Evolutionary conservation across 306 rosid genomes (phyloP).

Genomic region (Canavalia gladiata): DNA sequence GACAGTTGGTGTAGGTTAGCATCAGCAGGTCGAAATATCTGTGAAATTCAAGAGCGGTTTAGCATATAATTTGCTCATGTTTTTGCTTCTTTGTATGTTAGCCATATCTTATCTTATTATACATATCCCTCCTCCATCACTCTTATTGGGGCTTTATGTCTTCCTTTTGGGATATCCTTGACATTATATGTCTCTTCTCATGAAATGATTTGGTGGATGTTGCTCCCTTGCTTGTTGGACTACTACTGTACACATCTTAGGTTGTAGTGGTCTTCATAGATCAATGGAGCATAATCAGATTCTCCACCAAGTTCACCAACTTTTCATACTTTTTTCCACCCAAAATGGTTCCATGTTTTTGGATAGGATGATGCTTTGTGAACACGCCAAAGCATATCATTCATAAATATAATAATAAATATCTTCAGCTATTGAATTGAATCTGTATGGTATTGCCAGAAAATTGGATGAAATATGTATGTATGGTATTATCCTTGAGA

Average conservation of each 20-base stretch:
- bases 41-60: slow-evolving; percentile 59
- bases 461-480: not conserved
- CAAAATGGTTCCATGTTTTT: not conserved
- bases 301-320: slow-evolving; percentile 11
- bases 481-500: no score
- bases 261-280: not conserved
- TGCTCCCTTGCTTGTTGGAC: not conserved
- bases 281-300: not conserved
- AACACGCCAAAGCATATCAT: not conserved
- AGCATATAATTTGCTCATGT: slow-evolving; percentile 49
- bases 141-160: not conserved
- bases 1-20: slow-evolving; percentile 78
- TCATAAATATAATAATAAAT: not conserved
- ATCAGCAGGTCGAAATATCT: slow-evolving; percentile 62
- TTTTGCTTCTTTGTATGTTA: slow-evolving; percentile 42
- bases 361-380: not conserved
- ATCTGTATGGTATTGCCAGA: not conserved
- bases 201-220: not conserved
- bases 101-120: slow-evolving; percentile 40
- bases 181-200: not conserved
- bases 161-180: slow-evolving; percentile 29
- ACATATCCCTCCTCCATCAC: not conserved
- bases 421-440: not conserved
- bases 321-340: not conserved
- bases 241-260: not conserved